Base-by-base conservation (phyloP, 768 basidiomycete species). In the Mycena venus region DNA sequence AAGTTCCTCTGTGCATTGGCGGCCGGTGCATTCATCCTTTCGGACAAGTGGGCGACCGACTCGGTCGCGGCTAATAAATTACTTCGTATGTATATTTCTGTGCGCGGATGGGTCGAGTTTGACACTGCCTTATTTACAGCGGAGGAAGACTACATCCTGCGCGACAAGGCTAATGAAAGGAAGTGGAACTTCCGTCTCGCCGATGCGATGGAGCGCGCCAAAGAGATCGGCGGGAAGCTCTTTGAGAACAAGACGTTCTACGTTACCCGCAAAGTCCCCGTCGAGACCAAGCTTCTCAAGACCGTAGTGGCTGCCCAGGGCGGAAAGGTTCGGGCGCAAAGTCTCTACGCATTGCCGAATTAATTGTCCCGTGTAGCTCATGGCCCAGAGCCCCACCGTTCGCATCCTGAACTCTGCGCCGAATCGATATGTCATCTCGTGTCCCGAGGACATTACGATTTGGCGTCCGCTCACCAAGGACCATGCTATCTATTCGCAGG, bases 1-100 rank as follows among this genome's bases (percentile, higher is more conserved):
- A 98, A 98, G 81, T 94, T 98, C 80, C 86, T 98, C 0, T 92
- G 91, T 77, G 95, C 95, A 0, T 84, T 98, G 76, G 87, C 94
- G 0, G 82, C 82, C 0, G 90, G 88, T 0, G 92, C 94, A 0
- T 87, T 85, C 73, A 85, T 97, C 58, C 83, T 98, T 25, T 89
- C 87, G 4, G 87, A 88, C 64, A 84, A 89, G 38, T 98, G 96
- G 97, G 89, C 94, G 6, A 85, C 81, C 7, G 88, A 88, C 0
- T 94, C 90, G 14, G 88, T 90, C 4, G 86, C 86, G 34, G 86
- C 87, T 9, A 90, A 88, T 51, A 85, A 84, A 42, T 83, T 97
- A 6, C 85, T 96, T 31, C 88, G 96, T 95, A 77, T 72, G 93
- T 9, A 27, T 51, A 47, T 60, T 70, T 44, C 12, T 56, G 47